Base-by-base conservation (phyloP, 768 basidiomycete genomes). In the Amanita pseudoporphyria region DNA sequence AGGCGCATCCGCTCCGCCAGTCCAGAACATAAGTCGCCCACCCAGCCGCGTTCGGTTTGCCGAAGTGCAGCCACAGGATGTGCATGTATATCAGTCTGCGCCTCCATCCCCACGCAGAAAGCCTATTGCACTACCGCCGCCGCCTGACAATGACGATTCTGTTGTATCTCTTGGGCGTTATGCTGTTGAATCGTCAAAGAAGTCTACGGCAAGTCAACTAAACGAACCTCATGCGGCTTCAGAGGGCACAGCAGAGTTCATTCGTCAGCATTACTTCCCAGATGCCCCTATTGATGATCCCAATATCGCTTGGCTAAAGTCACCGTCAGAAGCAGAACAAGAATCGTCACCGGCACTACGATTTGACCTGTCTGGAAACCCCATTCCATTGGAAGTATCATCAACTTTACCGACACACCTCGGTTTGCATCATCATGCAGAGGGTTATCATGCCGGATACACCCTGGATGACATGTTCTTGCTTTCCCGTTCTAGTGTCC, bases 371-470 rank as follows among this genome's bases (percentile, higher is more conserved):
- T 71, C 75, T 1, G 92, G 91, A 6, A 70, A 65, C 9, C 77
- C 79, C 0, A 82, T 95, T n/a, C 71, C 87, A 1, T 52, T 68
- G 0, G 59, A 70, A 2, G 57, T 81, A 2, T 76, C 79, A 2
- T 62, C 71, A 0, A 71, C 70, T 1, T 70, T 95, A 2, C 92
- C 91, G 1, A 84, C 87, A 0, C 83, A 92, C 65, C 74, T 91
- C 5, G 93, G 93, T 3, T 70, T 95, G 3, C 92, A 97, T 64
- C 93, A 96, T 60, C 93, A 95, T 60, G 84, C 91, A 0, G 82
- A 88, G 49, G 77, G 83, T 1, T 66, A 71, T 28, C 79, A 74
- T 50, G 93, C 93, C 0, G 93, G 92, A 0, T 96, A 96, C 64
- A 93, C 89, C 0, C 68, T 95, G 1, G 82, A 89, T 38, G 93